Conservation (phyloP, 1,139 yeast species). For the Blastobotrys serpentis region DNA sequence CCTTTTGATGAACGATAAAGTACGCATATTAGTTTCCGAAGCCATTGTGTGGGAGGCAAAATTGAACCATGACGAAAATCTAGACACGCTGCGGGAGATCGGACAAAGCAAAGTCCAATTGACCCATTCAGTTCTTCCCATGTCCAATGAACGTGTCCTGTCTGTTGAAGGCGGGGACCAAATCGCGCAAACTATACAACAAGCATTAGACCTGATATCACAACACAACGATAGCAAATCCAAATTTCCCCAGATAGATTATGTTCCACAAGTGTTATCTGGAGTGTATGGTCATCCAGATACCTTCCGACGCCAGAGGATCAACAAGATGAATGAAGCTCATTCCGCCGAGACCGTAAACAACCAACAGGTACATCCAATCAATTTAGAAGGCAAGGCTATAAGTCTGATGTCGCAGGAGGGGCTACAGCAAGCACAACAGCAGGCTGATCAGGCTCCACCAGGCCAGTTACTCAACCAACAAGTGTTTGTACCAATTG, state of each 20-base stretch:
- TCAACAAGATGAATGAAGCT: slow-evolving; percentile 22
- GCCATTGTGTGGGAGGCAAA: slow-evolving; percentile 8
- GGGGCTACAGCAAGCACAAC: slow-evolving; percentile 26
- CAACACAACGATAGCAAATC: not conserved
- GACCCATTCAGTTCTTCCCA: slow-evolving; percentile 68
- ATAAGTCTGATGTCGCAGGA: slow-evolving; percentile 17
- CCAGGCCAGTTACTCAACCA: slow-evolving; percentile 33
- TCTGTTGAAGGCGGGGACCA: slow-evolving; percentile 32
- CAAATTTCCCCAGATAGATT: slow-evolving; percentile 16
- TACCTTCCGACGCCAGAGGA: slow-evolving; percentile 29
- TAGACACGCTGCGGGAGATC: not conserved
- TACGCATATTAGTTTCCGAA: slow-evolving; percentile 15
- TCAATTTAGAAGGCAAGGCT: slow-evolving; percentile 5
- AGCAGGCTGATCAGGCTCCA: slow-evolving; percentile 26
- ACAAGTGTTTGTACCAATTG: slow-evolving; percentile 63
- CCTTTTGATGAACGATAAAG: slow-evolving; percentile 7
- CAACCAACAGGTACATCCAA: not conserved
- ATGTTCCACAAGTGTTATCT: slow-evolving; percentile 25
- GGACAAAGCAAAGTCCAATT: slow-evolving; percentile 47
- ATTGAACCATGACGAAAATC: not conserved
- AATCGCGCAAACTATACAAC: not conserved
- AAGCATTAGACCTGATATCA: not conserved
- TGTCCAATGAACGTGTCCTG: slow-evolving; percentile 70
- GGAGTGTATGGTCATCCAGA: slow-evolving; percentile 34
- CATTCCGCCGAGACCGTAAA: slow-evolving; percentile 6